phyloP scores from a whole-genome alignment of 805 yeast species.

The Candida chilensis region DNA sequence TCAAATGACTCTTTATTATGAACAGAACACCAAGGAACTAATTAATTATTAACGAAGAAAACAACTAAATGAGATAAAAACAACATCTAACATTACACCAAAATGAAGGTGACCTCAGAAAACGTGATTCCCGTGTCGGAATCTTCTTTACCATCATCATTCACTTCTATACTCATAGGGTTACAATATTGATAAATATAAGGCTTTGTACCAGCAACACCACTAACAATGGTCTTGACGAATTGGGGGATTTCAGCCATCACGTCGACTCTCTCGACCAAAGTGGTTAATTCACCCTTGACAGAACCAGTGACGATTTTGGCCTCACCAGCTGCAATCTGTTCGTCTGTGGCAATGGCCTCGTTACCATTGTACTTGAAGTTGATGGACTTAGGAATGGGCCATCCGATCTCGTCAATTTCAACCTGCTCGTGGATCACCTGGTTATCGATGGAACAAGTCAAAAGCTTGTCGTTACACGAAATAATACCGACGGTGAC shows the following conservation, averaged over 20 bases:
- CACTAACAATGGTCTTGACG: conserved; percentile 87
- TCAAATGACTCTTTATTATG: too few relatives aligned
- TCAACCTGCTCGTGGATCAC: conserved; percentile 47
- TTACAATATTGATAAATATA: conserved; percentile 88
- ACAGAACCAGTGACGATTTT: conserved; percentile 38
- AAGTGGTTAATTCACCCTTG: conserved; percentile 47
- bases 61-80: too few relatives aligned
- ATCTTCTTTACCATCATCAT: conserved; percentile 25
- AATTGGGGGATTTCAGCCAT: conserved; percentile 95
- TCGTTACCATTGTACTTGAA: conserved; percentile 47
- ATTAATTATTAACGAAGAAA: too few relatives aligned
- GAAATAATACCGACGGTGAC: conserved; percentile 76
- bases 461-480: conserved; percentile 49
- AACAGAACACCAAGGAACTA: too few relatives aligned
- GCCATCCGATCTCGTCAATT: conserved; percentile 86
- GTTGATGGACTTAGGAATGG: conserved; percentile 61
- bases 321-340: conserved; percentile 19
- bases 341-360: conserved; percentile 32
- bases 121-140: conserved; percentile 60
- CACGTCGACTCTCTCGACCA: conserved; percentile 91
- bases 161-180: conserved; percentile 39
- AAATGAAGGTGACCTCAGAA: conserved; percentile 81
- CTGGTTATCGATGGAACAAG: conserved; percentile 57
- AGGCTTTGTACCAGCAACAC: conserved; percentile 95
- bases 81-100: too few relatives aligned